These are phyloP conservation scores for Aspergillus fumigatiaffinis DNA, from an alignment of 2,329 filamentous ascomycete genomes.

Conservation along the genomic window DNA sequence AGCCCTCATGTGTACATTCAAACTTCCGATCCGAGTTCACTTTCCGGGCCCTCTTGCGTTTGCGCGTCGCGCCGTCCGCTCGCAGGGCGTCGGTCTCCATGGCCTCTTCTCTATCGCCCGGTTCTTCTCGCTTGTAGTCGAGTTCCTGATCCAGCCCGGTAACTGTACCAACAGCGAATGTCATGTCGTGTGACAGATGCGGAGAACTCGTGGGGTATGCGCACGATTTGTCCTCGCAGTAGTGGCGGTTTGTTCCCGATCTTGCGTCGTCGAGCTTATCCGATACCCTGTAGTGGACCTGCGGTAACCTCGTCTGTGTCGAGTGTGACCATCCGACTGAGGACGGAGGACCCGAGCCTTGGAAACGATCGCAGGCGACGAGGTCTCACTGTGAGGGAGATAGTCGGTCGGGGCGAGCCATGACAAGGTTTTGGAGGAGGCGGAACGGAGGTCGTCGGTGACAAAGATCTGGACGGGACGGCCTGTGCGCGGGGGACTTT, in stretches of 20 bases:
- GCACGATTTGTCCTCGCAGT: not conserved
- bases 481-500: constrained; percentile 4
- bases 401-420: constrained; percentile 1
- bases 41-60: constrained; percentile 39
- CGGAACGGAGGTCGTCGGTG: not conserved
- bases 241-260: not conserved
- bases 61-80: constrained; percentile 10
- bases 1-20: constrained; percentile 78
- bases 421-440: not conserved
- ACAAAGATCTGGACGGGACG: not conserved
- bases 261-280: constrained; percentile 1
- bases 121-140: constrained; percentile 6
- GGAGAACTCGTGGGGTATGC: not conserved
- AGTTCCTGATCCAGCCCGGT: constrained; percentile 11
- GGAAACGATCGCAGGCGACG: not conserved
- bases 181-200: constrained; percentile 11
- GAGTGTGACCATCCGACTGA: constrained; percentile 10
- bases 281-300: constrained; percentile 11
- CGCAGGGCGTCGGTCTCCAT: constrained; percentile 13
- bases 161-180: constrained; percentile 19
- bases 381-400: not conserved
- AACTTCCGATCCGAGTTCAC: constrained; percentile 54
- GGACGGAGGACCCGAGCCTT: not conserved
- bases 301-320: constrained; percentile 2
- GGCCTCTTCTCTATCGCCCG: constrained; percentile 3